phyloP scores from a whole-genome alignment of 352 stramenopile genomes.

The Globisporangium okanoganense region DNA sequence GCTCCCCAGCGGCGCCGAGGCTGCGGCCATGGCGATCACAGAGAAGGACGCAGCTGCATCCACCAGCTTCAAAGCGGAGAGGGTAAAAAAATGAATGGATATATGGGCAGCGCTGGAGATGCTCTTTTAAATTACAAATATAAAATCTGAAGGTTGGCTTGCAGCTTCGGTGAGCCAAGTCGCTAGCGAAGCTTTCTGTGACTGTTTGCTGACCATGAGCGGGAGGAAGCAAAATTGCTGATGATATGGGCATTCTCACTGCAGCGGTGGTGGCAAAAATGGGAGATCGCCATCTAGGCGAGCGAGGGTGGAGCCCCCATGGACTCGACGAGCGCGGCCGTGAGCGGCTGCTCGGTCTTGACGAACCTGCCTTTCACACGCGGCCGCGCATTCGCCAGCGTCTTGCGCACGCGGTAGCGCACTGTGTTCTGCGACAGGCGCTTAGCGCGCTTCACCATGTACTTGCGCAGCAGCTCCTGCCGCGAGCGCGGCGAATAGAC shows the following conservation, averaged over 20 bases:
- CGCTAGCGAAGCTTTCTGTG: no score
- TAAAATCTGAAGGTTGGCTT: no score
- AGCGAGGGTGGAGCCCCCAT: slow-evolving; percentile 6
- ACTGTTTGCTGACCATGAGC: no score
- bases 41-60: neutral
- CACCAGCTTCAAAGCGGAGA: slow-evolving; percentile 52
- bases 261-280: neutral
- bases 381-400: slow-evolving; percentile 68
- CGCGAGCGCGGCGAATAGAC: slow-evolving; percentile 62
- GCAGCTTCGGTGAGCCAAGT: no score
- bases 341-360: slow-evolving; percentile 79
- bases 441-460: slow-evolving; percentile 75
- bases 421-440: slow-evolving; percentile 73
- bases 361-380: slow-evolving; percentile 81
- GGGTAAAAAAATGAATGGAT: no score
- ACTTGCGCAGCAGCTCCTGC: slow-evolving; percentile 63
- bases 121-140: no score
- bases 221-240: neutral
- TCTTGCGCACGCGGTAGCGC: slow-evolving; percentile 78
- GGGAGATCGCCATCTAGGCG: neutral
- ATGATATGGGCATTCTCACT: neutral
- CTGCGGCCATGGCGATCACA: slow-evolving; percentile 1
- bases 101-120: no score
- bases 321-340: slow-evolving; percentile 47
- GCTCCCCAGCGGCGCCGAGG: slow-evolving; percentile 27